phyloP scores from a whole-genome alignment of 371 early-diverging fungal species.

The Rhizopus delemar region DNA sequence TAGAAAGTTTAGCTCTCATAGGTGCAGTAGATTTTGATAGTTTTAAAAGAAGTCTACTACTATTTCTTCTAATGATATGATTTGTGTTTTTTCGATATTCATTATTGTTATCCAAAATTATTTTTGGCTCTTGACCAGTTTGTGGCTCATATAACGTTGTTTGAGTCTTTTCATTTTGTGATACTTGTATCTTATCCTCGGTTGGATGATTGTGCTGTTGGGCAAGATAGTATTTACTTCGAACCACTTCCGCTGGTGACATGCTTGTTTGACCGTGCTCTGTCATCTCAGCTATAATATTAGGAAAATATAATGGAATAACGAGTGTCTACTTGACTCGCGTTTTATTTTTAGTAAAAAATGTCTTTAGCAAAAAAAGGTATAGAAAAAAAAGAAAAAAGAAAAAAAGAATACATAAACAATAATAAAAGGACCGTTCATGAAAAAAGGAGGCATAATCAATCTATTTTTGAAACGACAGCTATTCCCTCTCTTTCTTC shows the following conservation, averaged over 20 bases:
- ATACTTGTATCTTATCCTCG: constrained; percentile 13
- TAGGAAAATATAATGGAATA: neutral
- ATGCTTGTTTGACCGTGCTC: constrained; percentile 53
- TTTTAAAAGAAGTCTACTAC: constrained; percentile 35
- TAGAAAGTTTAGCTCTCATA: constrained; percentile 48
- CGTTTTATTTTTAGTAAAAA: neutral
- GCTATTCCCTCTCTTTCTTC: too few species aligned
- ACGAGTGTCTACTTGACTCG: neutral
- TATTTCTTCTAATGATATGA: constrained; percentile 12
- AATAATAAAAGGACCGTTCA: constrained; percentile 4
- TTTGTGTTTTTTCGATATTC: constrained; percentile 16
- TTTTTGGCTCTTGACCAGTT: constrained; percentile 34
- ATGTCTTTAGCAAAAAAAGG: too few species aligned
- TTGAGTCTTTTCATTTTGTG: constrained; percentile 23
- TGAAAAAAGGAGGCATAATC: neutral
- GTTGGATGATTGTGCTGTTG: constrained; percentile 14
- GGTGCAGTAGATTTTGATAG: constrained; percentile 50
- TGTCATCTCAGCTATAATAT: constrained; percentile 37
- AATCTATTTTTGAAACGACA: neutral
- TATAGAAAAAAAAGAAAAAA: constrained; percentile 8
- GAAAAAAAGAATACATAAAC: constrained; percentile 4
- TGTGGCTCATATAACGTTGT: constrained; percentile 31
- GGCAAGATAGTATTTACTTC: constrained; percentile 42
- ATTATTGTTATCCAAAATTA: constrained; percentile 29
- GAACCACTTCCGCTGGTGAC: constrained; percentile 45